phyloP scores from a whole-genome alignment of 768 basidiomycete genomes.

The Suillus variegatus region DNA sequence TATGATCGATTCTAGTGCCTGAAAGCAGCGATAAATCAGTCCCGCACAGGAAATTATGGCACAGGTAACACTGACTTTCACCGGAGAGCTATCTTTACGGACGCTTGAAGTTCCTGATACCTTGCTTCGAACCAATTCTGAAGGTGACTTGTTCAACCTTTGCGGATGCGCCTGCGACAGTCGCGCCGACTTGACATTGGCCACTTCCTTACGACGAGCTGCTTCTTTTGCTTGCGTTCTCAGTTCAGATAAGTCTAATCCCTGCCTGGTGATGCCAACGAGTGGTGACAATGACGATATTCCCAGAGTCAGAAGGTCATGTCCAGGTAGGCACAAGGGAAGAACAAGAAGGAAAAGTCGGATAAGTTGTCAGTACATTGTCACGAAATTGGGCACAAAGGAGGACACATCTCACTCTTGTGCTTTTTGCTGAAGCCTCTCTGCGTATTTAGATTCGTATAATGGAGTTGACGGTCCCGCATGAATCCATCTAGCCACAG shows the following conservation, averaged over 20 bases:
- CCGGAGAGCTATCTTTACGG: slow-evolving; percentile 67
- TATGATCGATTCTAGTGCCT: slow-evolving; percentile 84
- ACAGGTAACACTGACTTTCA: slow-evolving; percentile 48
- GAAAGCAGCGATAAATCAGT: slow-evolving; percentile 5
- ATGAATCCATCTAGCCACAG: slow-evolving; percentile 18
- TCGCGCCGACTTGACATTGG: slow-evolving; percentile 16
- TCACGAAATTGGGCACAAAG: slow-evolving; percentile 11
- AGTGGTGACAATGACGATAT: slow-evolving; percentile 2
- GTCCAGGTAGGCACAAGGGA: slow-evolving; percentile 3
- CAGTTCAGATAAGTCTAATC: slow-evolving; percentile 42
- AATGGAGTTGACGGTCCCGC: slow-evolving; percentile 6
- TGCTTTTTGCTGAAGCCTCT: slow-evolving; percentile 65
- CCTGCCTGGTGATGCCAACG: slow-evolving; percentile 36
- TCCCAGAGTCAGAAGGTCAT: slow-evolving; percentile 10
- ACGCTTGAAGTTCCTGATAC: slow-evolving; percentile 14
- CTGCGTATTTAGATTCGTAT: slow-evolving; percentile 60
- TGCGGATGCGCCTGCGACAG: slow-evolving; percentile 15
- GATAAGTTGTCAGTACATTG: slow-evolving; percentile 19
- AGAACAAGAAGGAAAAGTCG: slow-evolving; percentile 17
- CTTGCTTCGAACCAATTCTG: slow-evolving; percentile 8
- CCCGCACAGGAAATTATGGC: not conserved
- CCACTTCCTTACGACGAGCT: slow-evolving; percentile 33
- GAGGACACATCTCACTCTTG: slow-evolving; percentile 53
- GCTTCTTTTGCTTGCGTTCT: slow-evolving; percentile 29
- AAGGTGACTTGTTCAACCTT: slow-evolving; percentile 9